Evolutionary conservation across 140 eudicot species (phyloP).

Genomic region (Oenanthe javanica): DNA sequence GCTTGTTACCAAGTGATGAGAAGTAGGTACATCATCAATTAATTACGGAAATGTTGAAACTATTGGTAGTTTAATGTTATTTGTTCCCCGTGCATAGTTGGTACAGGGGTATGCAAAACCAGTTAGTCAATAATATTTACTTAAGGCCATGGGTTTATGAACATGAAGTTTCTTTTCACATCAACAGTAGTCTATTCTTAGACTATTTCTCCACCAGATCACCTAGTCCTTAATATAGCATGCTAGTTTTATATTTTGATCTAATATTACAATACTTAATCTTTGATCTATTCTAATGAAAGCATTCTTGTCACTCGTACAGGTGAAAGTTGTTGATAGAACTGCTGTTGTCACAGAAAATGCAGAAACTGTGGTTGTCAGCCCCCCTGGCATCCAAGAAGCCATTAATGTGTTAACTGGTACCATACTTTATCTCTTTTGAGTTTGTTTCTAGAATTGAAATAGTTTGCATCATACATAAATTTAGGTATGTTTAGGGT

Average conservation of each 20-base stretch:
- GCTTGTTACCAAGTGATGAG: neutral
- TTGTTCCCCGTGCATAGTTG: neutral
- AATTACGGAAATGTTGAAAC: neutral
- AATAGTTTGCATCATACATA: neutral
- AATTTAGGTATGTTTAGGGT: neutral
- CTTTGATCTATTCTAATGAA: neutral
- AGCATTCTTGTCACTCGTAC: constrained; percentile 7
- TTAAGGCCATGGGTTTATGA: neutral
- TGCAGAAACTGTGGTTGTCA: constrained; percentile 78
- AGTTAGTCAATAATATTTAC: too few relatives aligned
- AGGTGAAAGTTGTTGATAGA: constrained; percentile 90
- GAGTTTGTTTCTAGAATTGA: neutral
- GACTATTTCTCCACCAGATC: neutral
- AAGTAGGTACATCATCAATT: neutral
- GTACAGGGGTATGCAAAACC: neutral
- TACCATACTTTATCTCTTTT: constrained; percentile 12
- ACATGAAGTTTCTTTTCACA: neutral
- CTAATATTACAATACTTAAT: too few relatives aligned
- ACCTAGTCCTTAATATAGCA: neutral
- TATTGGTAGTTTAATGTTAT: neutral
- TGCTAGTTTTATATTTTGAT: neutral
- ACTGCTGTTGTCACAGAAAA: constrained; percentile 61
- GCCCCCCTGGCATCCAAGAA: constrained; percentile 81
- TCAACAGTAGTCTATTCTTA: neutral
- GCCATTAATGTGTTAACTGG: constrained; percentile 63